A percentile compares a stretch with the other conserved stretches of the same genome.
Evolutionary conservation across 73 alveolate species (phyloP).

Genomic region (Paramecium sonneborni): DNA sequence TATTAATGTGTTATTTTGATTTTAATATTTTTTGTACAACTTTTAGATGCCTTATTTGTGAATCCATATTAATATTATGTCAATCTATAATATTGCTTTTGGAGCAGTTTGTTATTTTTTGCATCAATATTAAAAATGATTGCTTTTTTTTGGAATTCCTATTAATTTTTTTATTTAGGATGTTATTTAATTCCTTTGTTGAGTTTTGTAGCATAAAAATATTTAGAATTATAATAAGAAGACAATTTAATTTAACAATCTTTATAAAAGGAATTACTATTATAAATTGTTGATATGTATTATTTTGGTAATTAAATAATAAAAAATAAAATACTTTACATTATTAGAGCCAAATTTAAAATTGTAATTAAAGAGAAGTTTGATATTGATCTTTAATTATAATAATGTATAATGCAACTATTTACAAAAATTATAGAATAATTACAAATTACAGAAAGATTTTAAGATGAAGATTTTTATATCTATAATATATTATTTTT

Average conservation of each 20-base stretch:
- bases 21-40: neutral
- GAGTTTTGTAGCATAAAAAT: neutral
- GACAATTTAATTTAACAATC: neutral
- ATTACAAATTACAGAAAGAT: neutral
- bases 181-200: neutral
- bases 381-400: neutral
- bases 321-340: neutral
- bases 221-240: neutral
- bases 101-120: neutral
- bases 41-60: neutral
- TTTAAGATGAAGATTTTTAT: neutral
- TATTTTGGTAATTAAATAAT: neutral
- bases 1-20: neutral
- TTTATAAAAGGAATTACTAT: neutral
- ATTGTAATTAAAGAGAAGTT: neutral
- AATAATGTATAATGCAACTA: neutral
- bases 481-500: neutral
- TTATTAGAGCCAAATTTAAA: neutral
- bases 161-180: neutral
- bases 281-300: neutral
- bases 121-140: neutral
- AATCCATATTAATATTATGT: neutral
- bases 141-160: neutral
- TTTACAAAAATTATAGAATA: neutral
- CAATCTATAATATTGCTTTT: neutral